phyloP scores from a whole-genome alignment of 306 rosid species.

The Glycine latifolia region DNA sequence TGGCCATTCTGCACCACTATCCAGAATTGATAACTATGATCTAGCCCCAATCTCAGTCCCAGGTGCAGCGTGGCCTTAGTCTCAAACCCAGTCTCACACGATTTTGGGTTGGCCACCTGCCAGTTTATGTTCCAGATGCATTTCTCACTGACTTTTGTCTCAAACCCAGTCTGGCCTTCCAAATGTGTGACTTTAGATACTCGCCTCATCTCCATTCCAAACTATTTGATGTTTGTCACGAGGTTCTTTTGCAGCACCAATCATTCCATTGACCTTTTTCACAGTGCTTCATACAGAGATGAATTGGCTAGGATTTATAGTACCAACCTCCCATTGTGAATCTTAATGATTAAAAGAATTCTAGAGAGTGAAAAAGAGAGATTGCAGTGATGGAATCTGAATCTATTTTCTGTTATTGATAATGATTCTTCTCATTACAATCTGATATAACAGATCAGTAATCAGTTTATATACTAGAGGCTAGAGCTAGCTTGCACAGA shows the following conservation, averaged over 20 bases:
- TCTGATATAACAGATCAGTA: background rate
- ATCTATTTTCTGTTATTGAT: background rate
- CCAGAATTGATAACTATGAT: background rate
- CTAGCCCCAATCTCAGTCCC: background rate
- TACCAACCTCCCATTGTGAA: too few relatives aligned
- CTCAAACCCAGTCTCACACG: too few relatives aligned
- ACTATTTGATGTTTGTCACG: background rate
- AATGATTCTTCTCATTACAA: background rate
- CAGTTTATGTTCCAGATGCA: background rate
- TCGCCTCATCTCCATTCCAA: background rate
- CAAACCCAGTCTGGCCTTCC: background rate
- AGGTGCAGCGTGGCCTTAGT: background rate
- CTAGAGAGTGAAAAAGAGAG: background rate
- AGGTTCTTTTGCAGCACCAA: background rate
- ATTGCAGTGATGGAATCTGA: background rate
- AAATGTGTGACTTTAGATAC: background rate
- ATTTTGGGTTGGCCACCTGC: background rate
- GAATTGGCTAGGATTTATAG: too few relatives aligned
- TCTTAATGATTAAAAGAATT: too few relatives aligned
- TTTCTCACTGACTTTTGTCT: background rate
- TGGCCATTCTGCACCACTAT: background rate
- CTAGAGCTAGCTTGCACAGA: background rate
- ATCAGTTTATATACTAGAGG: background rate
- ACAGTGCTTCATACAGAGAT: background rate
- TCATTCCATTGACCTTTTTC: background rate